A percentile compares a stretch with the other conserved stretches of the same genome.
Conservation (phyloP, 345 rosid species). For the Linum lewisii region DNA sequence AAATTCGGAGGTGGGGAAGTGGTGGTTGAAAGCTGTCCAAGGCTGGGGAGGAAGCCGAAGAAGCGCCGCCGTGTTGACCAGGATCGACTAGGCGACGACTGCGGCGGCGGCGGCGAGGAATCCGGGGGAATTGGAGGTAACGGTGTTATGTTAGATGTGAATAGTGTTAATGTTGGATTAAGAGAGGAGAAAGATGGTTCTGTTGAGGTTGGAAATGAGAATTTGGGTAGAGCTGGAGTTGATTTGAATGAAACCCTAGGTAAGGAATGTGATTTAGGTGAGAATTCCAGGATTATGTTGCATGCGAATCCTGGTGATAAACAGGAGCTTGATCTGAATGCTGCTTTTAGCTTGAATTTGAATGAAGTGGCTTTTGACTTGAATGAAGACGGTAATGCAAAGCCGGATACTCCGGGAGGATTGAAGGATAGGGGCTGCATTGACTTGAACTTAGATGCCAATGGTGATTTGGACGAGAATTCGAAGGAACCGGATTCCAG, state of each 20-base stretch:
- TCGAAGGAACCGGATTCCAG: slow-evolving; percentile 13
- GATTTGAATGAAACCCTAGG: slow-evolving; percentile 35
- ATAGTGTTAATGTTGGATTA: slow-evolving; percentile 17
- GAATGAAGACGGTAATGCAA: slow-evolving; percentile 17
- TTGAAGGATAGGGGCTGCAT: slow-evolving; percentile 33
- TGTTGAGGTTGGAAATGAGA: slow-evolving; percentile 4
- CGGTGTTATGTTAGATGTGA: slow-evolving; percentile 6
- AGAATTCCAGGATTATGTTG: slow-evolving; percentile 21
- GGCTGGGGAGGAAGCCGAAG: slow-evolving; percentile 35
- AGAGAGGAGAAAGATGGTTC: slow-evolving; percentile 7
- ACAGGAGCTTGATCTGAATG: slow-evolving; percentile 46
- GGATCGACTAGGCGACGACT: slow-evolving; percentile 16
- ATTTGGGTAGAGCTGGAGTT: slow-evolving; percentile 17
- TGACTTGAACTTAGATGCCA: slow-evolving; percentile 73
- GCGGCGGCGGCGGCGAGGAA: slow-evolving; percentile 6
- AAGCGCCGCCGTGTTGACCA: slow-evolving; percentile 39
- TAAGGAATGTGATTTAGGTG: slow-evolving; percentile 15
- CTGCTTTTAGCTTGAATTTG: slow-evolving; percentile 50
- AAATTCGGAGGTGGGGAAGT: slow-evolving; percentile 12
- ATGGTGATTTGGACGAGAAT: slow-evolving; percentile 38
- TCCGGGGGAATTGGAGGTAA: slow-evolving; percentile 13
- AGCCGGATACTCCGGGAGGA: slow-evolving; percentile 16
- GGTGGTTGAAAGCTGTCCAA: slow-evolving; percentile 14
- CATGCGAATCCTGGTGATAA: slow-evolving; percentile 24
- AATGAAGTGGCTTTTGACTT: slow-evolving; percentile 36